Percentiles rank a stretch among this genome's conserved stretches.
Conservation (phyloP, 2,329 filamentous ascomycete species). For the Didymella segeticola region DNA sequence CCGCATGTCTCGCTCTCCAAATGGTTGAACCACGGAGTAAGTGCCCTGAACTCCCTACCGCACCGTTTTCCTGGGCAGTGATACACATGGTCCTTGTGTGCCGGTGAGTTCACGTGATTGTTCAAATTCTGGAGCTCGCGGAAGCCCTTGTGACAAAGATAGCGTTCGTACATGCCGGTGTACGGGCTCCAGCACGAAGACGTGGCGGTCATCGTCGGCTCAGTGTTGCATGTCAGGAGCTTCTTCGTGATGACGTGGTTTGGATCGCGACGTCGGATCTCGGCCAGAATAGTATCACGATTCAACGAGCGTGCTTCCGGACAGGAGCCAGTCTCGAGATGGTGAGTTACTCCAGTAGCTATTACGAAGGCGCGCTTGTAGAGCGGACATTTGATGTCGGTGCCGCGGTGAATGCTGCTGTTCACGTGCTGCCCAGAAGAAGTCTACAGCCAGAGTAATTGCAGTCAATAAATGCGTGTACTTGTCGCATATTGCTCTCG, state of each 20-base stretch:
- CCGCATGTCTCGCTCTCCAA: conserved; percentile 55
- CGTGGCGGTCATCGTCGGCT: conserved; percentile 42
- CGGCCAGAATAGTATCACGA: conserved; percentile 56
- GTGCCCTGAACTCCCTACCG: conserved; percentile 47
- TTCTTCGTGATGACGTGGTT: conserved; percentile 17
- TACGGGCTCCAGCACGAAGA: conserved; percentile 56
- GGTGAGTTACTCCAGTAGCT: conserved; percentile 62
- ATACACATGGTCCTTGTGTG: conserved; percentile 58
- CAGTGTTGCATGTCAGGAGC: conserved; percentile 3
- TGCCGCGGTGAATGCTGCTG: conserved; percentile 58
- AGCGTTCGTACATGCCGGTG: conserved; percentile 58
- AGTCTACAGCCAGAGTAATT: neutral
- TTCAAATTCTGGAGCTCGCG: conserved; percentile 48
- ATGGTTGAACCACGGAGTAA: conserved; percentile 55
- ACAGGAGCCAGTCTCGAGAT: conserved; percentile 64
- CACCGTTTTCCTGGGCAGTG: conserved; percentile 54
- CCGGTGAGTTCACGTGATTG: conserved; percentile 62
- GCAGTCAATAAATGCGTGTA: neutral
- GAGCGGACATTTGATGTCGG: conserved; percentile 60
- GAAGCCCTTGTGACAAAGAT: conserved; percentile 61
- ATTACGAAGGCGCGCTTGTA: conserved; percentile 57
- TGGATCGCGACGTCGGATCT: conserved; percentile 57
- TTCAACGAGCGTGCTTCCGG: conserved; percentile 53
- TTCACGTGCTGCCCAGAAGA: conserved; percentile 56
- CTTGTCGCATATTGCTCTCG: conserved; percentile 26